A percentile compares a stretch with the other conserved stretches of the same genome.
Evolutionary conservation across 208 protist genomes (phyloP).

Genomic region (Trypanosoma theileri): DNA sequence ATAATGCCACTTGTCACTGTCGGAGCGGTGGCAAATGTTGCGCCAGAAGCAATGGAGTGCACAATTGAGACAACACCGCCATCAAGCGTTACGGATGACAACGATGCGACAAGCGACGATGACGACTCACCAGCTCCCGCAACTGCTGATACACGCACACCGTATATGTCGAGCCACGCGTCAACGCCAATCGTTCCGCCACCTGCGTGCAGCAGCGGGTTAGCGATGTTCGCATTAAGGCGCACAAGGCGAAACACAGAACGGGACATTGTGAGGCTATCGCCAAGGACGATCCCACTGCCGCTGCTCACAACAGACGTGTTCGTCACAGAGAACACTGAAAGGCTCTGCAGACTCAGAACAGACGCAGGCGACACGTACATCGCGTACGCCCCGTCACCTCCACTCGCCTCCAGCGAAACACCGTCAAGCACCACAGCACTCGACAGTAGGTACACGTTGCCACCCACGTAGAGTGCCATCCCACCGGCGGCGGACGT

Average conservation of each 20-base stretch:
- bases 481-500: background rate
- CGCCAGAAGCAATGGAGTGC: conserved; percentile 6
- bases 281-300: background rate
- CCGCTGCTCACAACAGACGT: background rate
- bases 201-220: background rate
- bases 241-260: conserved; percentile 17
- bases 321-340: conserved; percentile 17
- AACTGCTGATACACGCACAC: background rate
- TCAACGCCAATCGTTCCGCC: conserved; percentile 5
- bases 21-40: conserved; percentile 2
- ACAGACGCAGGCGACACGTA: conserved; percentile 1
- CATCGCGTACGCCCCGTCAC: background rate
- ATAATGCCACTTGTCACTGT: background rate
- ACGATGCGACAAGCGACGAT: background rate
- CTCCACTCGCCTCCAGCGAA: conserved; percentile 10
- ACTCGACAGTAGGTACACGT: conserved; percentile 9
- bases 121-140: background rate
- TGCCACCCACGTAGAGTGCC: background rate
- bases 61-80: conserved; percentile 10
- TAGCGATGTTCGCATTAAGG: background rate
- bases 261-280: background rate
- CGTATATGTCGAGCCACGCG: conserved; percentile 13
- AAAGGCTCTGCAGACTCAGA: background rate
- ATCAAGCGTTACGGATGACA: background rate
- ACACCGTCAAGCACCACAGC: conserved; percentile 13